Conservation (phyloP, 2,329 filamentous ascomycete genomes). For the Metarhizium anisopliae region DNA sequence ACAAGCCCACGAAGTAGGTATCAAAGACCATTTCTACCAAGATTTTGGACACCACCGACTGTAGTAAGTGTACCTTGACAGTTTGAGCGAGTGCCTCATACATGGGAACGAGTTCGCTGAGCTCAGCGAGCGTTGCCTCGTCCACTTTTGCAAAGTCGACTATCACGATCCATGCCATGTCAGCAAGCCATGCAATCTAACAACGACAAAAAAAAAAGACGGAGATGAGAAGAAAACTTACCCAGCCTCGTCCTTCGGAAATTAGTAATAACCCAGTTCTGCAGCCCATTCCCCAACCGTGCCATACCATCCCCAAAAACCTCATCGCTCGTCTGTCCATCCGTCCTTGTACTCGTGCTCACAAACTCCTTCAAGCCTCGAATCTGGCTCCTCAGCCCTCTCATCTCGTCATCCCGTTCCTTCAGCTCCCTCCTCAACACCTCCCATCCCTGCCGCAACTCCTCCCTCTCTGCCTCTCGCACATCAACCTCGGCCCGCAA, state of each 20-base stretch:
- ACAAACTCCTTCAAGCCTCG: conserved; percentile 64
- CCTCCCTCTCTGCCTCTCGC: conserved; percentile 35
- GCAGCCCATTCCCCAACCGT: conserved; percentile 55
- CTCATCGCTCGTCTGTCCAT: conserved; percentile 56
- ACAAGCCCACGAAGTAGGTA: conserved; percentile 54
- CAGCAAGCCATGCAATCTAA: neutral
- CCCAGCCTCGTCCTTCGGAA: conserved; percentile 55
- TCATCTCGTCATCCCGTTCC: conserved; percentile 47
- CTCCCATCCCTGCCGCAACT: conserved; percentile 42
- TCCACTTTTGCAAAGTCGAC: conserved; percentile 35
- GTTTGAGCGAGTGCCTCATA: conserved; percentile 44
- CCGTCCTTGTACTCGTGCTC: conserved; percentile 54
- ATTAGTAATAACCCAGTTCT: conserved; percentile 66
- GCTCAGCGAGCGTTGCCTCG: conserved; percentile 31
- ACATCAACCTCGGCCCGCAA: conserved; percentile 40
- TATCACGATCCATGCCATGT: neutral
- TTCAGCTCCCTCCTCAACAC: conserved; percentile 35
- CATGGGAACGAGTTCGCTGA: conserved; percentile 45
- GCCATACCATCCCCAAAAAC: conserved; percentile 54
- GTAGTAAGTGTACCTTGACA: conserved; percentile 53
- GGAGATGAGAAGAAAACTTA: conserved; percentile 18
- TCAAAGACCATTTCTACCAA: conserved; percentile 54
- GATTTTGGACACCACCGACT: conserved; percentile 50
- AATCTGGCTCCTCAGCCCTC: conserved; percentile 48
- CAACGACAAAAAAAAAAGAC: conserved; percentile 6